Base-by-base conservation (phyloP, 306 rosid species). In the Prunus fruticosa region DNA sequence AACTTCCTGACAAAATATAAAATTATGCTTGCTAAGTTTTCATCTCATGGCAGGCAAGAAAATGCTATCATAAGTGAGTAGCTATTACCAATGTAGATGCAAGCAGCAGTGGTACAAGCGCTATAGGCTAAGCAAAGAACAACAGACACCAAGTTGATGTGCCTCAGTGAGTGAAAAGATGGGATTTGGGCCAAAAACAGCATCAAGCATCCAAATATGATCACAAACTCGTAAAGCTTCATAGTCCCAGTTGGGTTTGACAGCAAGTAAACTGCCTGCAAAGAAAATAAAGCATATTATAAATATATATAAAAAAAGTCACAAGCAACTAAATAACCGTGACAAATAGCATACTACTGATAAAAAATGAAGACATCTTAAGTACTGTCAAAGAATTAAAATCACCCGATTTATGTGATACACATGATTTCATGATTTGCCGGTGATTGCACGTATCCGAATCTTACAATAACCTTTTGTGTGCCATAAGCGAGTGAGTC, bases 121-220 rank as follows among this genome's bases (percentile, higher is more conserved):
- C 95, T 89, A 69, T 89, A 89, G 80, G 92, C 80, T 41, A 91
- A 79, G 78, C 81, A 69, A 9, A 89, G 80, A 80, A 88, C 15
- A 67, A 92, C 57, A 14, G 96, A 89, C 2, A 92, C 69, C 41
- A 89, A 78, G 81, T 88, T 89, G 78, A 92, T 88, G 85, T 92
- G 90, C 79, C 97, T 86, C 28, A 92, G 57, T 8, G 97, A 89
- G 74, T 92, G 97, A 54, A 92, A 92, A 12, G 96, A 92, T 64
- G 97, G 96, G 64, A 88, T 78, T 84, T 92, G 97, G 54, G 91
- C 96, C 54, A 92, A 87, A 76, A 92, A 61, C 65, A 88, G 62
- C 96, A 92, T 92, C 20, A 89, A 81, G 86, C 93, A 89, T 66
- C 93, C 95, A 71, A 88, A 91, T 83, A 91, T 82, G 19, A 84